These are phyloP conservation scores for Dictyostelium brefeldianum DNA, from an alignment of 78 protist genomes.

Conservation along the genomic window DNA sequence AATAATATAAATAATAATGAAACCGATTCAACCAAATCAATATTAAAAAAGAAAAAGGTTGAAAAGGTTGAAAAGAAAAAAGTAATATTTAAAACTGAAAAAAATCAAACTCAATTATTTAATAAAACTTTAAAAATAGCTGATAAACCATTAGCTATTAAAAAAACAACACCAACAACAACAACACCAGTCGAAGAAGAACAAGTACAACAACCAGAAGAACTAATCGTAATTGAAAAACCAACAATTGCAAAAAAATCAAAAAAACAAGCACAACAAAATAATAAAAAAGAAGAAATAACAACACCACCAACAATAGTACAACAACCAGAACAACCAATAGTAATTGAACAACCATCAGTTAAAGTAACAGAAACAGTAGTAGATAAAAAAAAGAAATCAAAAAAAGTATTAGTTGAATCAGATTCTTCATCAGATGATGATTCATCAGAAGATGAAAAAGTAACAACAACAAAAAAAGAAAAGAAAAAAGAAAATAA, in stretches of 20 bases:
- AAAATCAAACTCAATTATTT: slow-evolving; percentile 58
- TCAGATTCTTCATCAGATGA: neutral
- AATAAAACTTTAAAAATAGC: slow-evolving; percentile 26
- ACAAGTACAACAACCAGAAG: neutral
- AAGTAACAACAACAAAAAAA: neutral
- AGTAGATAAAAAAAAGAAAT: neutral
- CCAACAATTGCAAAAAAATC: neutral
- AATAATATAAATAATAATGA: neutral
- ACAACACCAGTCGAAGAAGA: neutral
- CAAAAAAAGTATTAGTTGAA: neutral
- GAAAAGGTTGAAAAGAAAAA: slow-evolving; percentile 28
- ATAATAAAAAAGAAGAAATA: neutral
- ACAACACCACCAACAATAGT: too few species aligned
- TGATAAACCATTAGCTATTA: neutral
- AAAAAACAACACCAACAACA: slow-evolving; percentile 2
- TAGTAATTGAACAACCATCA: too few species aligned
- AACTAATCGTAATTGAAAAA: neutral
- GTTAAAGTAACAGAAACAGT: too few species aligned
- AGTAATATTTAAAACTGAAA: slow-evolving; percentile 33
- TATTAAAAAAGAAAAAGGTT: neutral
- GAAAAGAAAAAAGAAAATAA: neutral
- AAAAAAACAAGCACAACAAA: neutral
- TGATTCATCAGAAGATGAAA: neutral
- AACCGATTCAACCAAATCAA: slow-evolving; percentile 8
- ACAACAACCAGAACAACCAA: neutral